These are phyloP conservation scores for Yarrowia sp. DNA, from an alignment of 805 yeast genomes.

Conservation along the genomic window DNA sequence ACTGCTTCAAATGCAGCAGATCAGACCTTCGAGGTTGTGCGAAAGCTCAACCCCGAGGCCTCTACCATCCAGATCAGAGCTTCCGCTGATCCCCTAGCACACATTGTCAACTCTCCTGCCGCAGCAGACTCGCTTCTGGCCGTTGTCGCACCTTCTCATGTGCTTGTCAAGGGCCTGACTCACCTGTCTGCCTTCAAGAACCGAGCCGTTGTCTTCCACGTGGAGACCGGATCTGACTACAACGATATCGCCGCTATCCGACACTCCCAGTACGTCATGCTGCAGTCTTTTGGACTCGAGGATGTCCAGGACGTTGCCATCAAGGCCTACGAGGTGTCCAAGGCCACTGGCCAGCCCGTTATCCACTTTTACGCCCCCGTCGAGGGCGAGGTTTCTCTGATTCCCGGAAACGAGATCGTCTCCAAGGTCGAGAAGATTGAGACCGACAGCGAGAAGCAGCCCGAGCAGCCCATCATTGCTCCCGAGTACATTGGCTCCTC, in stretches of 20 bases:
- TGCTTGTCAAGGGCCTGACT: conserved; percentile 60
- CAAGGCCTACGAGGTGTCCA: conserved; percentile 57
- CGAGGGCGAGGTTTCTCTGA: not conserved
- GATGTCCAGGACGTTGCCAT: conserved; percentile 55
- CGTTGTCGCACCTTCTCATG: conserved; percentile 46
- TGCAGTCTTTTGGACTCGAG: conserved; percentile 60
- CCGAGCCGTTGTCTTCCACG: conserved; percentile 55
- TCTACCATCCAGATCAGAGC: conserved; percentile 18
- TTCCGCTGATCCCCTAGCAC: conserved; percentile 23
- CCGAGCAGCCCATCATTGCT: conserved; percentile 37
- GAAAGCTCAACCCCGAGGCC: conserved; percentile 1
- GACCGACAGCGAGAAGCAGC: conserved; percentile 23
- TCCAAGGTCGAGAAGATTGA: conserved; percentile 29
- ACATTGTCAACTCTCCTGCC: conserved; percentile 5
- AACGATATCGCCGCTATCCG: conserved; percentile 67
- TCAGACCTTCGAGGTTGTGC: conserved; percentile 20
- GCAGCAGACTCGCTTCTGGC: conserved; percentile 34
- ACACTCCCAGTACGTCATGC: conserved; percentile 59
- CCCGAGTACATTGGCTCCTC: conserved; percentile 45
- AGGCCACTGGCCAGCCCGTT: conserved; percentile 51
- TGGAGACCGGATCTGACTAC: conserved; percentile 58
- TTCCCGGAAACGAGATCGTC: conserved; percentile 30
- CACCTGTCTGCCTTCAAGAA: conserved; percentile 44
- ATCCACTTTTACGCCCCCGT: conserved; percentile 58
- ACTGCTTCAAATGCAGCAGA: conserved; percentile 23